Conservation (phyloP, 1,139 yeast genomes). For the Saccharomyces hybrid region DNA sequence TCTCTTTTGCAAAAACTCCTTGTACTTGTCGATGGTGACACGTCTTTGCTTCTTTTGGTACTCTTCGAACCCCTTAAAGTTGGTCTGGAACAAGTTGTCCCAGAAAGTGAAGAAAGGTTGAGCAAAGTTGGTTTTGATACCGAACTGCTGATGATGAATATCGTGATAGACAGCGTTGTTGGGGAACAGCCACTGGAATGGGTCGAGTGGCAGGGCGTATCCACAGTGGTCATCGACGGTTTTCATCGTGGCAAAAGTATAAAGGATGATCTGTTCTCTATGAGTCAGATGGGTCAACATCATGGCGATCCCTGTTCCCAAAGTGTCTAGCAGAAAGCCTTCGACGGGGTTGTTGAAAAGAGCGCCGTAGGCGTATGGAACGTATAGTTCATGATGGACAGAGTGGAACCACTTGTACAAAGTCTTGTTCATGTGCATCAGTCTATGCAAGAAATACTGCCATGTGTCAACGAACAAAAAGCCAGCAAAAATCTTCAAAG, state of each 20-base stretch:
- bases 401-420: constrained; percentile 81
- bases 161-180: constrained; percentile 94
- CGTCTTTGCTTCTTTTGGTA: constrained; percentile 50
- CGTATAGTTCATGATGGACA: constrained; percentile 86
- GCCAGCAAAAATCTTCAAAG: constrained; percentile 50
- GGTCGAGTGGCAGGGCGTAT: constrained; percentile 81
- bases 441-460: constrained; percentile 86
- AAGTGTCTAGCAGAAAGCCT: constrained; percentile 84
- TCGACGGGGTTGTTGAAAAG: constrained; percentile 88
- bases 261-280: constrained; percentile 67
- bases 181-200: constrained; percentile 83
- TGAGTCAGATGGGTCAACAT: constrained; percentile 56
- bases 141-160: constrained; percentile 94
- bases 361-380: constrained; percentile 96
- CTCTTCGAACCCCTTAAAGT: constrained; percentile 57
- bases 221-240: constrained; percentile 99
- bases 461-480: constrained; percentile 79
- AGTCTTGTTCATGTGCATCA: constrained; percentile 75
- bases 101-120: constrained; percentile 95
- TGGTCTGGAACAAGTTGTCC: constrained; percentile 69
- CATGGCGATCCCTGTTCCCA: constrained; percentile 83
- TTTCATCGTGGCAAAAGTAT: constrained; percentile 83
- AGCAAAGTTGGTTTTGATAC: constrained; percentile 86
- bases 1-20: constrained; percentile 47
- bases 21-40: constrained; percentile 55